Evolutionary conservation across 2,329 filamentous ascomycete species (phyloP).

Genomic region (Didymella pinodella): DNA sequence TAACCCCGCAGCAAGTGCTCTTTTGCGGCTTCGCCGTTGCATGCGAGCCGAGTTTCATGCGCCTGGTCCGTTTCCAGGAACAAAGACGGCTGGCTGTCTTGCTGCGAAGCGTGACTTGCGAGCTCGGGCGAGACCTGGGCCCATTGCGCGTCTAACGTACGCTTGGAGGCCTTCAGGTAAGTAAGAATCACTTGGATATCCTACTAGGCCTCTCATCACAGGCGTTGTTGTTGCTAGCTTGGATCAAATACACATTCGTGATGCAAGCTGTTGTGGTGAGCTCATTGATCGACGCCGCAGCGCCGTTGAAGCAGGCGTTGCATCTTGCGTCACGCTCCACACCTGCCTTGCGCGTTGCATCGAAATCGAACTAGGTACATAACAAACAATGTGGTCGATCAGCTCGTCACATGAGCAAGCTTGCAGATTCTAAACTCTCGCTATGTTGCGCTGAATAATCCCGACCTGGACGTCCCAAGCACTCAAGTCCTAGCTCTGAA

Average conservation of each 20-base stretch:
- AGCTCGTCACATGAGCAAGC: neutral
- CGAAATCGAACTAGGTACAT: neutral
- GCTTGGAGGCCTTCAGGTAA: neutral
- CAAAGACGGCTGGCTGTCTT: constrained; percentile 18
- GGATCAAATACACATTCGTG: neutral
- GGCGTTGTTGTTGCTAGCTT: neutral
- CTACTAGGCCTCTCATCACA: neutral
- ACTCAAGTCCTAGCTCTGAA: neutral
- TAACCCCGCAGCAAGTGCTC: constrained; percentile 22
- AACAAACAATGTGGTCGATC: neutral
- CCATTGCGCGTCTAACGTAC: neutral
- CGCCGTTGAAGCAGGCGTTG: constrained; percentile 11
- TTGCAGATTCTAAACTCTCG: neutral
- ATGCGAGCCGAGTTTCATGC: constrained; percentile 19
- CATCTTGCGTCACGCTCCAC: constrained; percentile 17
- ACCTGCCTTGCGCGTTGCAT: constrained; percentile 10
- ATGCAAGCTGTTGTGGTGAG: constrained; percentile 5
- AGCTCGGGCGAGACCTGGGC: constrained; percentile 4
- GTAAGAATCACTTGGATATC: neutral
- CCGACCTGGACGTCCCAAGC: neutral
- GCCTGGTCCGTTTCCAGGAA: constrained; percentile 15
- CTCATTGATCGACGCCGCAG: constrained; percentile 12
- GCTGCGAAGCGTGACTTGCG: constrained; percentile 8
- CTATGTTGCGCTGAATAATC: neutral
- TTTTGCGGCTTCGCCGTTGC: constrained; percentile 18